phyloP scores from a whole-genome alignment of 306 rosid genomes.

The Quercus gilva region DNA sequence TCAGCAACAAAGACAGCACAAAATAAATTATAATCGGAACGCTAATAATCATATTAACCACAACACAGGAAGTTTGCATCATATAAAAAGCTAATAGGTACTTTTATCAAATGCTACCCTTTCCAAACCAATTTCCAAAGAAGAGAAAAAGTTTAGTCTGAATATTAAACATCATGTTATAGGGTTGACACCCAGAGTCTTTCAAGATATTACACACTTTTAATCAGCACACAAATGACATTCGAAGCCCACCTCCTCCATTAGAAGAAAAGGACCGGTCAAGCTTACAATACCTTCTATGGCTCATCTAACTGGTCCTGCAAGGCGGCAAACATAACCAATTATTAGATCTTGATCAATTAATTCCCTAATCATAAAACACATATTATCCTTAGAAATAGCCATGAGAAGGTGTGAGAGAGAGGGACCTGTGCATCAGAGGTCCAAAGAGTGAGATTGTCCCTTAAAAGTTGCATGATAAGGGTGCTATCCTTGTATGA shows the following conservation, averaged over 20 bases:
- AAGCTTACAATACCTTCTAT: slow-evolving; percentile 38
- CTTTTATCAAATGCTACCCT: slow-evolving; percentile 33
- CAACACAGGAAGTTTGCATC: slow-evolving; percentile 22
- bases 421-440: slow-evolving; percentile 63
- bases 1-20: too few species aligned
- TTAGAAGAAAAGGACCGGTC: slow-evolving; percentile 41
- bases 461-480: slow-evolving; percentile 80
- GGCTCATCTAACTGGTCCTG: slow-evolving; percentile 95
- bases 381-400: background rate
- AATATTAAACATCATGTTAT: slow-evolving; percentile 31
- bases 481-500: slow-evolving; percentile 92
- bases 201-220: slow-evolving; percentile 42
- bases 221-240: slow-evolving; percentile 55
- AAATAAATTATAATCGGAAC: too few species aligned
- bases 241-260: slow-evolving; percentile 66
- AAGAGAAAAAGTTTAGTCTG: slow-evolving; percentile 26
- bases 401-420: background rate
- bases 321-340: slow-evolving; percentile 17
- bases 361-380: slow-evolving; percentile 1
- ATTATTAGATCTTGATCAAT: slow-evolving; percentile 17
- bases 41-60: background rate
- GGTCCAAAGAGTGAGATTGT: slow-evolving; percentile 87
- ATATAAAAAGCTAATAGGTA: slow-evolving; percentile 27
- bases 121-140: slow-evolving; percentile 38
- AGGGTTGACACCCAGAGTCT: slow-evolving; percentile 27